Evolutionary conservation across 1,284 basidiomycete species (phyloP).

Genomic region (Cystobasidium sp.): DNA sequence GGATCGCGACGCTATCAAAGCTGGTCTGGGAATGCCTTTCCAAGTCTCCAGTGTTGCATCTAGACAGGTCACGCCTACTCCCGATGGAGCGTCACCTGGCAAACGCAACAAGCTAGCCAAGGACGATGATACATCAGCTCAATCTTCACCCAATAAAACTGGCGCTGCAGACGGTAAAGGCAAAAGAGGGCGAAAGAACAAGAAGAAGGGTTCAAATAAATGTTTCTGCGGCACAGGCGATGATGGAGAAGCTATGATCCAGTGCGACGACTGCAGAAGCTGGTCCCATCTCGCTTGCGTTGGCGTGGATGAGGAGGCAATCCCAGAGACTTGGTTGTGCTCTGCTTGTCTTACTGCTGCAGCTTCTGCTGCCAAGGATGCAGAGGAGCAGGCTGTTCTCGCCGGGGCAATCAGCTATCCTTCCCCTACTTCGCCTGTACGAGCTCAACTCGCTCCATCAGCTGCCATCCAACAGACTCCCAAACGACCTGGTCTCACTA

Average conservation of each 20-base stretch:
- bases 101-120: conserved; percentile 8
- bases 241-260: conserved; percentile 46
- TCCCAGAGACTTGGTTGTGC: conserved; percentile 47
- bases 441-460: neutral
- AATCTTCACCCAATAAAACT: neutral
- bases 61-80: conserved; percentile 2
- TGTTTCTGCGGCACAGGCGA: conserved; percentile 41
- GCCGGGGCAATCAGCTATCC: neutral
- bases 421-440: conserved; percentile 12
- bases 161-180: neutral
- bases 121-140: neutral
- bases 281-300: conserved; percentile 50
- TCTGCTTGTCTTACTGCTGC: conserved; percentile 38
- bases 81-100: conserved; percentile 17
- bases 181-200: conserved; percentile 30
- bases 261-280: conserved; percentile 48
- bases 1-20: conserved; percentile 22
- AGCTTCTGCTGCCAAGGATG: neutral
- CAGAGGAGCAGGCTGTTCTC: neutral
- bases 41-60: conserved; percentile 8
- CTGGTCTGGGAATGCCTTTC: conserved; percentile 16
- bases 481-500: conserved; percentile 2
- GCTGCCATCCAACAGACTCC: conserved; percentile 9
- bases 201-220: conserved; percentile 39
- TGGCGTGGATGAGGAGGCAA: conserved; percentile 34